Evolutionary conservation across 2,329 filamentous ascomycete genomes (phyloP).

Genomic region (Claviceps quebecensis): DNA sequence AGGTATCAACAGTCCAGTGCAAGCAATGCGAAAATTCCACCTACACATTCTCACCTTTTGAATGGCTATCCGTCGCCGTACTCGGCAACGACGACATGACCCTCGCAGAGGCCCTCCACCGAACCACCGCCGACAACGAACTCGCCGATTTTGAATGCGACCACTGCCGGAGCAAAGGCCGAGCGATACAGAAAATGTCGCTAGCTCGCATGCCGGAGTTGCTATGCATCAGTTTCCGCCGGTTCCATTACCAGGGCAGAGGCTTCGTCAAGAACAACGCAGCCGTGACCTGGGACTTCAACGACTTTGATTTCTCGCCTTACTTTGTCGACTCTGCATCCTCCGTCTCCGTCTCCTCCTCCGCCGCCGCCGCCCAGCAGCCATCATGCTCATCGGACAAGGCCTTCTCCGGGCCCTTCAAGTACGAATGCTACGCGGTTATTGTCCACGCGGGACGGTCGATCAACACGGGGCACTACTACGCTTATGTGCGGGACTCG

Average conservation of each 20-base stretch:
- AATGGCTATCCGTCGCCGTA: slow-evolving; percentile 39
- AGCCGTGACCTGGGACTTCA: slow-evolving; percentile 62
- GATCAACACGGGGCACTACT: slow-evolving; percentile 67
- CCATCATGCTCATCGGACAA: slow-evolving; percentile 17
- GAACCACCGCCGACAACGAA: slow-evolving; percentile 53
- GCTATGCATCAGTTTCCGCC: slow-evolving; percentile 64
- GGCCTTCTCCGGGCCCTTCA: slow-evolving; percentile 41
- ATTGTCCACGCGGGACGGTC: slow-evolving; percentile 60
- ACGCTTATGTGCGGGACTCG: slow-evolving; percentile 50
- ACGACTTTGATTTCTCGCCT: slow-evolving; percentile 43
- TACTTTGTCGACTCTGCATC: slow-evolving; percentile 23
- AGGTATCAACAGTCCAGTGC: slow-evolving; percentile 58
- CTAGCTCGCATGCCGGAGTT: slow-evolving; percentile 69
- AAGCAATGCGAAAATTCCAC: slow-evolving; percentile 38
- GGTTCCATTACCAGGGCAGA: slow-evolving; percentile 25
- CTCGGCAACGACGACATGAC: slow-evolving; percentile 17
- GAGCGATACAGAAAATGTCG: slow-evolving; percentile 56
- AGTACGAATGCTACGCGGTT: slow-evolving; percentile 78
- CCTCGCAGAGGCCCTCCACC: slow-evolving; percentile 50
- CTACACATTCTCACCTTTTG: slow-evolving; percentile 30
- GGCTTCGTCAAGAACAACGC: slow-evolving; percentile 51
- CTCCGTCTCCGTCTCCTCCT: not conserved
- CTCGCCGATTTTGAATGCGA: slow-evolving; percentile 62
- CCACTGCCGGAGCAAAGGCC: slow-evolving; percentile 52
- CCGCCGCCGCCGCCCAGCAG: slow-evolving; percentile 6